Evolutionary conservation across 495 filamentous ascomycete genomes (phyloP).

Genomic region (Podospora australis): DNA sequence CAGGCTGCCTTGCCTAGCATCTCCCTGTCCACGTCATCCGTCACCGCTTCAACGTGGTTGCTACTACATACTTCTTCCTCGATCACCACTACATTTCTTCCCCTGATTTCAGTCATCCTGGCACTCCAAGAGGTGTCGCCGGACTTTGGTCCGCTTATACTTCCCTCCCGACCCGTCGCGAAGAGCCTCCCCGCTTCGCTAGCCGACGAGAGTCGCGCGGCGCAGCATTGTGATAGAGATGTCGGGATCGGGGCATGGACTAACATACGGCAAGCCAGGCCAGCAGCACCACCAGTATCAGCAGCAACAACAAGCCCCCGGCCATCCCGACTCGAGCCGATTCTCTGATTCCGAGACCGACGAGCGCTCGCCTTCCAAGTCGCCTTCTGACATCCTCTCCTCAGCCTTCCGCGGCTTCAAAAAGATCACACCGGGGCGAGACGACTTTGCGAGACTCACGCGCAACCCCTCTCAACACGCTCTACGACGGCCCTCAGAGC

Average conservation of each 20-base stretch:
- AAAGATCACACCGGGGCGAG: conserved; percentile 39
- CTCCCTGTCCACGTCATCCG: neutral
- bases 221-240: conserved; percentile 16
- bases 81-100: neutral
- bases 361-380: conserved; percentile 30
- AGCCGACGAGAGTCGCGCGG: conserved; percentile 6
- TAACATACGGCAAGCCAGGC: conserved; percentile 25
- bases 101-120: neutral
- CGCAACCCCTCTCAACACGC: conserved; percentile 26
- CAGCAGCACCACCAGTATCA: too few relatives aligned
- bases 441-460: conserved; percentile 29
- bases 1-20: neutral
- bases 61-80: neutral
- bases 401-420: conserved; percentile 46
- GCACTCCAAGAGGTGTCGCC: neutral
- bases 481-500: conserved; percentile 24
- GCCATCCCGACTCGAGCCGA: conserved; percentile 23
- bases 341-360: conserved; percentile 35
- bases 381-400: conserved; percentile 37
- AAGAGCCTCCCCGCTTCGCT: conserved; percentile 2
- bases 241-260: conserved; percentile 27
- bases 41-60: too few relatives aligned
- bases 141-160: neutral
- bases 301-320: conserved; percentile 11
- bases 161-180: neutral